These are phyloP conservation scores for Cutaneotrichosporon spelunceum DNA, from an alignment of 1,284 basidiomycete species.

Conservation along the genomic window DNA sequence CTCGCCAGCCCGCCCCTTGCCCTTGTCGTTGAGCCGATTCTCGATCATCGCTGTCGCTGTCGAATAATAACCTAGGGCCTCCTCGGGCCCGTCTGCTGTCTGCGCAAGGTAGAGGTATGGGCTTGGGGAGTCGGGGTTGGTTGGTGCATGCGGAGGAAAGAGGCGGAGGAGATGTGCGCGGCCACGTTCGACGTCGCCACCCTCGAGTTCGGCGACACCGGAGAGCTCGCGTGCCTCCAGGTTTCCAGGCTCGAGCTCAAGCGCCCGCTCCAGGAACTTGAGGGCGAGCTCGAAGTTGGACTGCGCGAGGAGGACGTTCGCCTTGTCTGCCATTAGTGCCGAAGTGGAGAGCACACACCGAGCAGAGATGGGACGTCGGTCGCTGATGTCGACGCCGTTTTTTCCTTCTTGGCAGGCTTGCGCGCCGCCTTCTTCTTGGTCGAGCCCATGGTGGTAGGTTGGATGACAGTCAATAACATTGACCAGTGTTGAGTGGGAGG, in stretches of 20 bases:
- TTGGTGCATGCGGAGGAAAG: slow-evolving; percentile 59
- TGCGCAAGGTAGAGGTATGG: slow-evolving; percentile 90
- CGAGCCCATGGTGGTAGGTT: slow-evolving; percentile 19
- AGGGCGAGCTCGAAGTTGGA: slow-evolving; percentile 78
- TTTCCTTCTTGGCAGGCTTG: slow-evolving; percentile 9
- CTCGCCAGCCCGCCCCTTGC: slow-evolving; percentile 38
- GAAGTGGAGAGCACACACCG: slow-evolving; percentile 20
- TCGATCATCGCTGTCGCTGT: slow-evolving; percentile 73
- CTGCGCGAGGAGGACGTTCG: slow-evolving; percentile 72
- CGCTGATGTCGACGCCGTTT: slow-evolving; percentile 13
- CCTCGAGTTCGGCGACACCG: slow-evolving; percentile 72
- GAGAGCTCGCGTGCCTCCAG: slow-evolving; percentile 73
- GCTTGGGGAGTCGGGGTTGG: slow-evolving; percentile 62
- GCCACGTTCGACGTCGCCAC: slow-evolving; percentile 70
- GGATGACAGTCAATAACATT: neutral
- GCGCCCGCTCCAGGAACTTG: slow-evolving; percentile 66
- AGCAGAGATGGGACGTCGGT: slow-evolving; percentile 30
- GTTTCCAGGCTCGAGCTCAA: slow-evolving; percentile 65
- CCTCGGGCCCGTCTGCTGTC: slow-evolving; percentile 65
- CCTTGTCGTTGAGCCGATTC: slow-evolving; percentile 56
- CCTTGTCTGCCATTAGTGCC: slow-evolving; percentile 44
- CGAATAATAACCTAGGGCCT: slow-evolving; percentile 75
- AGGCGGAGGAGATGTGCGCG: slow-evolving; percentile 57
- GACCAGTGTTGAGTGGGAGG: neutral
- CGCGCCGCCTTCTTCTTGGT: slow-evolving; percentile 18